Percentiles rank a stretch among this genome's conserved stretches.
These are phyloP conservation scores for Colletotrichum acutatum DNA, from an alignment of 2,329 filamentous ascomycete species.

Conservation along the genomic window DNA sequence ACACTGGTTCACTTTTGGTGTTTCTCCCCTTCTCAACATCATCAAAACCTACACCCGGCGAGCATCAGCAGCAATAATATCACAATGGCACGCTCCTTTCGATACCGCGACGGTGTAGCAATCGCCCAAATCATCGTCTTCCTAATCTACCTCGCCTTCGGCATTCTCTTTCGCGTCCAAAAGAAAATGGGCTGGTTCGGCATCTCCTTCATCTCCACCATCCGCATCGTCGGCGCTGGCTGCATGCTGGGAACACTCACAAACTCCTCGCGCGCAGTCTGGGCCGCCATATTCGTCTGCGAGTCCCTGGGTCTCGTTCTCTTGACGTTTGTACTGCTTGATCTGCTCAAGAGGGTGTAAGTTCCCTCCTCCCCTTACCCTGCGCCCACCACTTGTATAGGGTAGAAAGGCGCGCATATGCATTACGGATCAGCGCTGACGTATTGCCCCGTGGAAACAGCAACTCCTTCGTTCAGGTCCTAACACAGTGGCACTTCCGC, in stretches of 20 bases:
- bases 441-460: no score
- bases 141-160: conserved; percentile 5
- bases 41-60: background rate
- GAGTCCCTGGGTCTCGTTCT: conserved; percentile 37
- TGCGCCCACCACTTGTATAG: no score
- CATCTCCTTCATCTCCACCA: conserved; percentile 34
- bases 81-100: conserved; percentile 10
- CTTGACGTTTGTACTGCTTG: conserved; percentile 28
- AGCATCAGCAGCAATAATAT: background rate
- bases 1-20: rapidly evolving
- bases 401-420: no score
- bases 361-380: no score
- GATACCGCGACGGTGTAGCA: conserved; percentile 31
- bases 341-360: conserved; percentile 36
- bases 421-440: no score
- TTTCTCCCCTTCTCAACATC: background rate
- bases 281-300: conserved; percentile 38
- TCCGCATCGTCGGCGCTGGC: conserved; percentile 38
- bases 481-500: conserved; percentile 33
- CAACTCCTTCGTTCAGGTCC: conserved; percentile 18
- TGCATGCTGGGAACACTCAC: conserved; percentile 38
- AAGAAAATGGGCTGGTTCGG: conserved; percentile 27
- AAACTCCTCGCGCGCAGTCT: conserved; percentile 30
- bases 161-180: conserved; percentile 6
- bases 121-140: conserved; percentile 23